Base-by-base conservation (phyloP, 1,284 basidiomycete genomes). In the Salmacisia buchloeana region DNA sequence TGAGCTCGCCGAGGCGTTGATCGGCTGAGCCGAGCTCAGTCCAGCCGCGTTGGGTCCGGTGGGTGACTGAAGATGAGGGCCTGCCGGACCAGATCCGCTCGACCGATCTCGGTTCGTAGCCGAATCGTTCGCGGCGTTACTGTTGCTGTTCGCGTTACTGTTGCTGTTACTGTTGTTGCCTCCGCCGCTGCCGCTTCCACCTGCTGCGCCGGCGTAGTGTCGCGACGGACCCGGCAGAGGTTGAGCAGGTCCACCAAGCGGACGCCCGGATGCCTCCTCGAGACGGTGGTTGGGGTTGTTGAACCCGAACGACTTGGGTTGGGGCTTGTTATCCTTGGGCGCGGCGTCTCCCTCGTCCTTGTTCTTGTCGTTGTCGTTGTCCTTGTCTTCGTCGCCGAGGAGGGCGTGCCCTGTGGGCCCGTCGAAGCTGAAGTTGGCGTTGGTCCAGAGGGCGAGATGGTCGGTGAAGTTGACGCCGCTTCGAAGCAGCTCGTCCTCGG, bases 381-480 rank as follows among this genome's bases (percentile, higher is more conserved):
- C n/a, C n/a, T n/a, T n/a, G n/a, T 79, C 76, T 54, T 79, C 76
- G 39, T 79, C 76, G 27, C 69, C 75, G 31, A 79, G 66, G 54
- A 79, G 62, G 3, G 77, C 77, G 52, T 78, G 76, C 10, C 77
- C 77, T 25, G 77, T 78, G 25, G 77, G 76, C 13, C 76, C 76
- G 43, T 79, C 77, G 59, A 79, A 79, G 61, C 68, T 74, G 63
- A 79, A 79, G 63, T 74, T 77, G 49, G 76, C 76, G 41, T 76
- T 79, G 46, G 76, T 79, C 77, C 77, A 79, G 2, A 79, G 69
- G 5, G 74, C 74, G 4, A 79, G 70, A 60, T 79, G 77, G 39
- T 79, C 77, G 35, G 76, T 69, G 63, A 79, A 75, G 60, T 71
- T 75, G 60, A 67, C 54, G 15, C 35, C 36, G 10, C 21, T 34